Evolutionary conservation across 768 basidiomycete genomes (phyloP), one percentile per base, ranked within the genome.

Genomic region (Suillus placidus): DNA sequence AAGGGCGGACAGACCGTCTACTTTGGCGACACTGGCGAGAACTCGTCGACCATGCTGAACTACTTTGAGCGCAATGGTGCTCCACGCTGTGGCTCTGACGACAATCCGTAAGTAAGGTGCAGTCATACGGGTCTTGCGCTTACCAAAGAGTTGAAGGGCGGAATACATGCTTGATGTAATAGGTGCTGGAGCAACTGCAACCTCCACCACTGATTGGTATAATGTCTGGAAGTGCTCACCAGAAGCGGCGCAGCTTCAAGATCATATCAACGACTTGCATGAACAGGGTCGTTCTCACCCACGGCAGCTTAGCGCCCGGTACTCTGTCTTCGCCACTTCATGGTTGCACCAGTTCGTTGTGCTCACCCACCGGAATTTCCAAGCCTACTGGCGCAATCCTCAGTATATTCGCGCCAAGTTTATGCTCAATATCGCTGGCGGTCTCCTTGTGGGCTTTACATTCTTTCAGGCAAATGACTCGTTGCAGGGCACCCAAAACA

Each of bases 11-110:
- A 87, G 74, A 85, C 82, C 2, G 86, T 87, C n/a, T 89, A 88
- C 76, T 87, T 87, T 70, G 87, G 86, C n/a, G 88, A 92, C 60
- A 73, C 92, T 34, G 93, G 93, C 2, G 68, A 77, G 30, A 84
- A 89, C 66, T 81, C 91, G 0, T 73, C 80, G 10, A 85, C 85
- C 0, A 74, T 95, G n/a, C 86, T 94, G 62, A 72, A 82, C 16
- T 95, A 95, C 75, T 93, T 96, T 67, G 88, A 93, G 73, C 71
- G 72, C 4, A 87, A 88, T 57, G 92, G 92, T 38, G 87, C 86
- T 0, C 81, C 87, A 3, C 71, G 70, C 20, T 95, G 94, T 65
- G 79, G 81, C 0, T 71, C 82, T 4, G 80, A 82, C 0, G 93
- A 88, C 74, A 96, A 96, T 72, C 93, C 94, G 73, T 78, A 32